These are phyloP conservation scores for Pulveroboletus frians DNA, from an alignment of 768 basidiomycete genomes.

Conservation along the genomic window DNA sequence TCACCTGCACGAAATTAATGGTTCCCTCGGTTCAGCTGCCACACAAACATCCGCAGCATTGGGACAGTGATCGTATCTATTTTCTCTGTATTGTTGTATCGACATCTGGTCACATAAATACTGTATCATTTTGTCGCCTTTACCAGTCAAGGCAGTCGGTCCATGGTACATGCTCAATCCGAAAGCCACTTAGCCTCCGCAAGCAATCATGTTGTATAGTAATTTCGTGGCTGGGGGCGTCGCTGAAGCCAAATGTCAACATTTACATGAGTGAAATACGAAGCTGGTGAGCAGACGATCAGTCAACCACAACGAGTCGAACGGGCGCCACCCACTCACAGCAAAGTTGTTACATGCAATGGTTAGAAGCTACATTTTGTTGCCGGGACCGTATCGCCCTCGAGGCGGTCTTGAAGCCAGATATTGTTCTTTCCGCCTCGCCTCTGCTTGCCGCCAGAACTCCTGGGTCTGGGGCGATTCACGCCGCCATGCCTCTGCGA, in stretches of 20 bases:
- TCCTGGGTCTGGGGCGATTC: constrained; percentile 57
- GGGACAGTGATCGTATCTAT: constrained; percentile 22
- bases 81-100: constrained; percentile 22
- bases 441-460: constrained; percentile 54
- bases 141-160: constrained; percentile 7
- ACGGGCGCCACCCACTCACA: constrained; percentile 11
- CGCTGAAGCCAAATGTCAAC: constrained; percentile 19
- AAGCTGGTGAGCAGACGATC: constrained; percentile 15
- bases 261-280: constrained; percentile 31
- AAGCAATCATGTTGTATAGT: constrained; percentile 23
- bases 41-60: constrained; percentile 1
- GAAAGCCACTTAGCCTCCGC: constrained; percentile 6
- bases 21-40: constrained; percentile 11
- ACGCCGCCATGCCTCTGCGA: constrained; percentile 63
- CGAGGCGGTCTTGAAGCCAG: constrained; percentile 32
- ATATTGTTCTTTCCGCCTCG: constrained; percentile 45
- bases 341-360: constrained; percentile 13
- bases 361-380: constrained; percentile 47
- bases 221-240: constrained; percentile 14
- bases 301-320: not conserved
- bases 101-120: constrained; percentile 22
- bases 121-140: constrained; percentile 15
- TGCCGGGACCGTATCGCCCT: constrained; percentile 34
- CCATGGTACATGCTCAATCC: constrained; percentile 9
- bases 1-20: constrained; percentile 15